A percentile compares a stretch with the other conserved stretches of the same genome.
These are phyloP conservation scores for Boletus smithii DNA, from an alignment of 1,284 basidiomycete species.

Conservation along the genomic window DNA sequence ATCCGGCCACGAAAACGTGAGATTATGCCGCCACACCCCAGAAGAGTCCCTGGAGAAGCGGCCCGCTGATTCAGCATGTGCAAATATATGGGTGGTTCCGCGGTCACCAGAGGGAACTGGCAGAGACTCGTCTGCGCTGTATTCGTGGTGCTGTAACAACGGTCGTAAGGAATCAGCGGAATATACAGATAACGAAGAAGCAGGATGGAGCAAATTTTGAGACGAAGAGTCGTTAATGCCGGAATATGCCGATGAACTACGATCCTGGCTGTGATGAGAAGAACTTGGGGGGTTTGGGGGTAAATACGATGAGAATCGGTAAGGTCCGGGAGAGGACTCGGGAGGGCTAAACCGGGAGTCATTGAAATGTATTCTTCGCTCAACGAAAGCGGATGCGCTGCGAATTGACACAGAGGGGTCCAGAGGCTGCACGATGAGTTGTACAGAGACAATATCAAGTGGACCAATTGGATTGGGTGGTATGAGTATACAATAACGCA, in stretches of 20 bases:
- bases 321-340: slow-evolving; percentile 21
- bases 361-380: slow-evolving; percentile 52
- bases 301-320: slow-evolving; percentile 22
- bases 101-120: slow-evolving; percentile 26
- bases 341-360: slow-evolving; percentile 35
- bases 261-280: slow-evolving; percentile 14
- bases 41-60: slow-evolving; percentile 51
- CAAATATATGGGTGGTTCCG: slow-evolving; percentile 50
- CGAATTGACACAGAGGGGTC: slow-evolving; percentile 51
- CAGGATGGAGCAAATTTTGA: slow-evolving; percentile 24
- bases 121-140: slow-evolving; percentile 15
- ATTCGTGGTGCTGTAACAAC: slow-evolving; percentile 25
- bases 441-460: slow-evolving; percentile 54
- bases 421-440: slow-evolving; percentile 46
- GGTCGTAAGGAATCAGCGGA: slow-evolving; percentile 38
- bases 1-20: slow-evolving; percentile 70
- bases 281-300: slow-evolving; percentile 20
- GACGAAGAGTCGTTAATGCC: slow-evolving; percentile 21
- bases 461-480: slow-evolving; percentile 53
- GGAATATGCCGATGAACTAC: slow-evolving; percentile 3
- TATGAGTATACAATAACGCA: slow-evolving; percentile 47
- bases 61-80: slow-evolving; percentile 55
- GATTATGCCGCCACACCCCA: slow-evolving; percentile 59
- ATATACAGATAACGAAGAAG: slow-evolving; percentile 37
- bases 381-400: slow-evolving; percentile 51